phyloP scores from a whole-genome alignment of 78 protist species.

The Anaeramoeba flamelloides region DNA sequence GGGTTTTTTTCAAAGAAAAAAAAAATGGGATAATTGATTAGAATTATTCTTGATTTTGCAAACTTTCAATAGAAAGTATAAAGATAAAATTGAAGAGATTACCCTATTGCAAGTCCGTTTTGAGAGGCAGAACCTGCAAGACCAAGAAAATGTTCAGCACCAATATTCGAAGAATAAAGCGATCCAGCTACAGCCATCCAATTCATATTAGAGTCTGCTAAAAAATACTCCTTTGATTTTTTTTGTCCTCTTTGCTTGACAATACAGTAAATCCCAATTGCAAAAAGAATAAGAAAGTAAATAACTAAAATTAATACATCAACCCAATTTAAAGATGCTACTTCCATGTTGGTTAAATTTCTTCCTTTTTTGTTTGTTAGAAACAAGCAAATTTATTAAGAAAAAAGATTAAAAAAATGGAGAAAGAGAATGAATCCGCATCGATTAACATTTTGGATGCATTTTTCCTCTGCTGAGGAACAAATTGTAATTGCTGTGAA shows the following conservation, averaged over 20 bases:
- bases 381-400: too few species aligned
- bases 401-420: too few species aligned
- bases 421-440: too few species aligned
- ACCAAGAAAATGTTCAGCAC: conserved; percentile 11
- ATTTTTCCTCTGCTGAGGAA: too few species aligned
- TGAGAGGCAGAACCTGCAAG: conserved; percentile 24
- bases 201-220: neutral
- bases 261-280: neutral
- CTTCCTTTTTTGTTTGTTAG: too few species aligned
- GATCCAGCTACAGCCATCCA: conserved; percentile 22
- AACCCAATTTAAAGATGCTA: neutral
- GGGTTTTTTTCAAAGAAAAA: too few species aligned
- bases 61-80: too few species aligned
- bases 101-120: conserved; percentile 20
- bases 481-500: too few species aligned
- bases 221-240: neutral
- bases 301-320: neutral
- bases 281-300: neutral
- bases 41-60: too few species aligned
- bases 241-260: neutral
- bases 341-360: neutral
- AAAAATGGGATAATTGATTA: too few species aligned
- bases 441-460: too few species aligned
- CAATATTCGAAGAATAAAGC: conserved; percentile 32
- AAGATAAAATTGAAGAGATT: too few species aligned